These are phyloP conservation scores for Nicotiana obtusifolia DNA, from an alignment of 257 asterid species.

Conservation along the genomic window DNA sequence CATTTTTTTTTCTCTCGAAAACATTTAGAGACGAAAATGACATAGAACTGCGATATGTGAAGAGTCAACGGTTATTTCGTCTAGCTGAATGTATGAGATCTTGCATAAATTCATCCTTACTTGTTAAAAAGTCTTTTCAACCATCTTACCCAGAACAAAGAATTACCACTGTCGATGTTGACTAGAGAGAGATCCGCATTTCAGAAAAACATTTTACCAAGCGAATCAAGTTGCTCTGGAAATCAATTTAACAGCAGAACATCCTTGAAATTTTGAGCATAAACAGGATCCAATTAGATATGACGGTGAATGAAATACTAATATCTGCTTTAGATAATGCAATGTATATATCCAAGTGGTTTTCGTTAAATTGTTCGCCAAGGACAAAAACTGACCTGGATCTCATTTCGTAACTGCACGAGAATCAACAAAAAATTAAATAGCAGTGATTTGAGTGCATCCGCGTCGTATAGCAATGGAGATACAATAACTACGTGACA, in stretches of 20 bases:
- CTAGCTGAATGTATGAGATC: neutral
- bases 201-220: neutral
- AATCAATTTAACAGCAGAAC: neutral
- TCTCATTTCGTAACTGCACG: slow-evolving; percentile 7
- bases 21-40: neutral
- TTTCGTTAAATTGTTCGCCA: neutral
- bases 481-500: slow-evolving; percentile 19
- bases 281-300: neutral
- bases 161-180: too few species aligned
- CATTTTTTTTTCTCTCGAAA: too few species aligned
- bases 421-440: slow-evolving; percentile 2
- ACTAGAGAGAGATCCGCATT: too few species aligned
- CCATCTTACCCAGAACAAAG: too few species aligned
- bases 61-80: neutral
- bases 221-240: neutral
- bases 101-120: neutral
- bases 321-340: neutral
- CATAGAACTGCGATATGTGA: neutral
- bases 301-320: neutral
- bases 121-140: neutral
- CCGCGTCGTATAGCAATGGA: neutral
- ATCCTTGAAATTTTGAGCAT: neutral
- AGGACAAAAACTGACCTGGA: neutral
- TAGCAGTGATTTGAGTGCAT: slow-evolving; percentile 9
- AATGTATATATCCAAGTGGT: neutral